Evolutionary conservation across 2,329 filamentous ascomycete species (phyloP).

Genomic region (Aspergillus latus): DNA sequence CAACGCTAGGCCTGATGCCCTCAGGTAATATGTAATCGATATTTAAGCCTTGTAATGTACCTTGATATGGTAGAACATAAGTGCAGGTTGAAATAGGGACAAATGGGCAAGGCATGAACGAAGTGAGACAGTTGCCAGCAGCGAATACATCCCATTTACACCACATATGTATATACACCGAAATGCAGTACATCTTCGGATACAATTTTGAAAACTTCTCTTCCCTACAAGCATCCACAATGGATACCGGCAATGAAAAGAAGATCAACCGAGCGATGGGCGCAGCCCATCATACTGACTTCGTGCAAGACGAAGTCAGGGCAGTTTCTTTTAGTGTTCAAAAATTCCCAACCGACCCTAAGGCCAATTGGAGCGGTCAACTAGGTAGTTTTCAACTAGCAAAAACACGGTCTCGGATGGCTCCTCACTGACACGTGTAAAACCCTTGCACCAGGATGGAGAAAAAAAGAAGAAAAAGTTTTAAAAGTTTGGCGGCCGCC

Average conservation of each 20-base stretch:
- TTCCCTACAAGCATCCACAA: conserved; percentile 40
- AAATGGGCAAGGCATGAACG: too few relatives aligned
- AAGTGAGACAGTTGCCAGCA: too few relatives aligned
- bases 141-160: too few relatives aligned
- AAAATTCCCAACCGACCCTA: conserved; percentile 76
- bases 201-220: conserved; percentile 19
- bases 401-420: conserved; percentile 84
- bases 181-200: too few relatives aligned
- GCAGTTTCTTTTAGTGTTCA: conserved; percentile 51
- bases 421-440: conserved; percentile 84
- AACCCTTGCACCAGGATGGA: conserved; percentile 59
- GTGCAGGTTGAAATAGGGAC: too few relatives aligned
- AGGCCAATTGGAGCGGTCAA: conserved; percentile 74
- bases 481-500: conserved; percentile 17
- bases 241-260: conserved; percentile 42
- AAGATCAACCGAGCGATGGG: conserved; percentile 26
- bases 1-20: too few relatives aligned
- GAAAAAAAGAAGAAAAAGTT: conserved; percentile 37
- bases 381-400: conserved; percentile 84
- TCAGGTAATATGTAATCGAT: too few relatives aligned
- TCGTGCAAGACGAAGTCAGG: conserved; percentile 24
- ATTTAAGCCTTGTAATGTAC: too few relatives aligned
- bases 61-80: too few relatives aligned
- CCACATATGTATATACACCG: too few relatives aligned
- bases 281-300: conserved; percentile 11